phyloP scores from a whole-genome alignment of 352 stramenopile genomes.

The Globisporangium parvum region DNA sequence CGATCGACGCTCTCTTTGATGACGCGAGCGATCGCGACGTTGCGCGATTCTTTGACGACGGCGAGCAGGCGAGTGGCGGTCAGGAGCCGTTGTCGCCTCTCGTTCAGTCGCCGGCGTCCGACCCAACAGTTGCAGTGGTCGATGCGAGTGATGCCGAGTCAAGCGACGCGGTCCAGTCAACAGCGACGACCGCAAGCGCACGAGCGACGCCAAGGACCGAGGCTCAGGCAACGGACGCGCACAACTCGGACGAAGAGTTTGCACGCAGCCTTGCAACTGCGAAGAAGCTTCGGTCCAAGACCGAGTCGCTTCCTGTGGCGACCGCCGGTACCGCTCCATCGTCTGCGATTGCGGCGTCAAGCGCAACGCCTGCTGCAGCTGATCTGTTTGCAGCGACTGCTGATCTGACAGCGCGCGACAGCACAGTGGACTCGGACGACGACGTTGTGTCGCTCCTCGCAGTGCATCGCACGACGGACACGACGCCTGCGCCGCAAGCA shows the following conservation, averaged over 20 bases:
- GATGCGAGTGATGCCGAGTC: conserved; percentile 1
- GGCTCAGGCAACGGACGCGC: background rate
- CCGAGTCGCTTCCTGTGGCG: too few species aligned
- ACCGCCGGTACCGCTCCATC: too few species aligned
- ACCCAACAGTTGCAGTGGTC: too few species aligned
- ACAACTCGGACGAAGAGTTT: conserved; percentile 11
- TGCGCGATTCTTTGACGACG: conserved; percentile 13
- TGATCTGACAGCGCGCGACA: background rate
- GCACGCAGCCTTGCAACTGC: background rate
- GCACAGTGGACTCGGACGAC: conserved; percentile 17
- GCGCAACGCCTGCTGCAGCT: background rate
- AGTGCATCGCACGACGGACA: background rate
- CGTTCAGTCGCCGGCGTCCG: too few species aligned
- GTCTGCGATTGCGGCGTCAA: too few species aligned
- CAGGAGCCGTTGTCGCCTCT: too few species aligned
- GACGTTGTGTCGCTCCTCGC: conserved; percentile 17
- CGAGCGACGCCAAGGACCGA: background rate
- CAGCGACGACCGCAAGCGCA: background rate
- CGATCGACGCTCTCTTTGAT: conserved; percentile 70
- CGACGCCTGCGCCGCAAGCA: background rate
- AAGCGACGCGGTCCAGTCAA: background rate
- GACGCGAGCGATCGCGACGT: conserved; percentile 41
- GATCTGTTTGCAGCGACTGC: background rate
- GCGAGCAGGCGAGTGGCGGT: background rate
- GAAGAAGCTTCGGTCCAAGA: background rate